Evolutionary conservation across 164 flowering plant genomes (phyloP).

Genomic region (Berberis vulgaris): DNA sequence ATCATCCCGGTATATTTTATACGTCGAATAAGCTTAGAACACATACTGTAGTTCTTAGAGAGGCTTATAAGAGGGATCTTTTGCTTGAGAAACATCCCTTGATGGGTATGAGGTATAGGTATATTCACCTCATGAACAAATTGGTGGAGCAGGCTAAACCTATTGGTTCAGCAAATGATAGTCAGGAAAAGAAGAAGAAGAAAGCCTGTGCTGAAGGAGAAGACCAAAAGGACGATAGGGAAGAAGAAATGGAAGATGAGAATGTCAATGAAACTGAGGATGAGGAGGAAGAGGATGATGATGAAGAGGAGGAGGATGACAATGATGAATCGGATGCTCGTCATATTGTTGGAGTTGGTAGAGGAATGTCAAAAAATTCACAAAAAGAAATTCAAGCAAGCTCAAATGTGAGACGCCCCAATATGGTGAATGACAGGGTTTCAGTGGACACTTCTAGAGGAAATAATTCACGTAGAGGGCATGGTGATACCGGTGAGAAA

Average conservation of each 20-base stretch:
- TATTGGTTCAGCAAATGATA: conserved; percentile 1
- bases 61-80: conserved; percentile 68
- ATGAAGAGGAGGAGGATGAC: conserved; percentile 17
- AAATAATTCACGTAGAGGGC: conserved; percentile 9
- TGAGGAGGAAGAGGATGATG: conserved; percentile 25
- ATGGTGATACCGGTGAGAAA: not conserved
- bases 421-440: conserved; percentile 10
- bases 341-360: conserved; percentile 1
- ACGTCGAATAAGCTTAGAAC: conserved; percentile 65
- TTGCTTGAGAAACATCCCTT: conserved; percentile 61
- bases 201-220: conserved; percentile 3
- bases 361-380: conserved; percentile 3
- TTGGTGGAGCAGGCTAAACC: conserved; percentile 26
- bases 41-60: conserved; percentile 73
- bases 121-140: conserved; percentile 64
- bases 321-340: conserved; percentile 8
- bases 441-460: conserved; percentile 9
- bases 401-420: conserved; percentile 6
- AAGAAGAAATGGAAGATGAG: conserved; percentile 15
- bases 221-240: conserved; percentile 14
- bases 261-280: conserved; percentile 15
- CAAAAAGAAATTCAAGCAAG: conserved; percentile 9
- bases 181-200: conserved; percentile 7
- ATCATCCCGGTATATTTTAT: conserved; percentile 85
- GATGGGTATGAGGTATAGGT: conserved; percentile 62